Base-by-base conservation (phyloP, 495 filamentous ascomycete species). In the Annulohypoxylon maeteangense region DNA sequence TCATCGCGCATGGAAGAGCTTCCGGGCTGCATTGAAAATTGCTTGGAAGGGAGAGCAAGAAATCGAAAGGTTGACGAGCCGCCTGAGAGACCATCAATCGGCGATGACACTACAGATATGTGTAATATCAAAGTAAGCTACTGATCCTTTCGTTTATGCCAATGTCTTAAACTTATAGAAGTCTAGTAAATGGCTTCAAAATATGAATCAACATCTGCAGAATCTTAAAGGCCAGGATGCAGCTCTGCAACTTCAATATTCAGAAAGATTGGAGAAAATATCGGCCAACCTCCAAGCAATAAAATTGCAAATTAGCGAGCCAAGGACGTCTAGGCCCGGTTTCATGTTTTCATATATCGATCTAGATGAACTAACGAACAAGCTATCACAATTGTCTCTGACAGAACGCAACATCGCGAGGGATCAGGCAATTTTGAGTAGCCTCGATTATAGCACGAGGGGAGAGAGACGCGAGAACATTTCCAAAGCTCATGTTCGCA, bases 1-100 rank as follows among this genome's bases (percentile, higher is more conserved):
- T 10, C 47, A 51, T 51, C 47, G 47, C 12, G 23, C 8, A 1
- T 51, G 47, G 47, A 51, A 51, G 47, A 51, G 47, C 47, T 51
- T 51, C 4, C 47, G 47, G 14, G 47, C 47, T 29, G 47, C 23
- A 3, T 51, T 51, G 23, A 51, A 51, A 23, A 4, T 29, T 27
- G 47, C 47, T 51, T 51, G 47, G 47, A 51, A 29, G 23, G 47
- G 11, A n/a, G 47, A 51, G 3, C 47, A 51, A 29, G 47, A 51
- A 51, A 51, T 51, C 22, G 47, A 51, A 29, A 51, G 10, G 1
- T 29, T 51, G 14, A 14, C 12, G 14, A 51, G 3, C 12, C 22
- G 20, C 3, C 45, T 50, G 4, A 50, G 10, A 50, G 45, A 50
- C 8, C 20, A 6, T 3, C 45, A 50, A 25, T 50, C 20, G 7